phyloP scores from a whole-genome alignment of 495 filamentous ascomycete species.

The Trypethelium eluteriae region DNA sequence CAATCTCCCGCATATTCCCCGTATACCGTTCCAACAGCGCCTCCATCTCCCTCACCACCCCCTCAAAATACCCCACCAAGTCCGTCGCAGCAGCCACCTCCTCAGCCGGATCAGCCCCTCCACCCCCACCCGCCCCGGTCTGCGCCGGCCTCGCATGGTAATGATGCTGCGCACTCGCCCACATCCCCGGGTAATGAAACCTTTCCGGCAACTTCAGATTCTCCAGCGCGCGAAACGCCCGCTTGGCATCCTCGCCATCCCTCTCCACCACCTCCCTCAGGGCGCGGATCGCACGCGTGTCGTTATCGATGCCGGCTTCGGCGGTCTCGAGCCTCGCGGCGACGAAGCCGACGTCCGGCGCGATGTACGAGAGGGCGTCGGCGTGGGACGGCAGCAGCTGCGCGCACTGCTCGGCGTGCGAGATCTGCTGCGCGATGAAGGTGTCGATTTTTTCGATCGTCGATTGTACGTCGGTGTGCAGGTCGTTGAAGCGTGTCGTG shows the following conservation, averaged over 20 bases:
- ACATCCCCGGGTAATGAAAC: slow-evolving; percentile 50
- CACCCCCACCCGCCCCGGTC: no score
- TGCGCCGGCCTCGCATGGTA: not conserved
- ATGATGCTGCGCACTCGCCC: not conserved
- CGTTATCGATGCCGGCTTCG: slow-evolving; percentile 61
- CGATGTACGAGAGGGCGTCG: slow-evolving; percentile 55
- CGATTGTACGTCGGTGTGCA: slow-evolving; percentile 68
- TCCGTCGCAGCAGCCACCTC: slow-evolving; percentile 35
- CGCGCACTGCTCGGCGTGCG: slow-evolving; percentile 46
- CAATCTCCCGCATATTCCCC: slow-evolving; percentile 66
- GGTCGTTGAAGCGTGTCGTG: slow-evolving; percentile 82
- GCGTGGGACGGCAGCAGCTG: slow-evolving; percentile 57
- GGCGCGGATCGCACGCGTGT: slow-evolving; percentile 58
- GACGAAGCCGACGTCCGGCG: slow-evolving; percentile 67
- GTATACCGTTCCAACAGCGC: slow-evolving; percentile 58
- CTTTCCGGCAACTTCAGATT: slow-evolving; percentile 51
- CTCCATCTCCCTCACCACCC: slow-evolving; percentile 63
- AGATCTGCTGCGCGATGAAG: slow-evolving; percentile 60
- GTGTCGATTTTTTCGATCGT: slow-evolving; percentile 66
- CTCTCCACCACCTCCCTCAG: slow-evolving; percentile 55
- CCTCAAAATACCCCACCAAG: slow-evolving; percentile 68
- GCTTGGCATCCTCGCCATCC: slow-evolving; percentile 63
- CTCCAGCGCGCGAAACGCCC: slow-evolving; percentile 56
- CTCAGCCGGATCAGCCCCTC: slow-evolving; percentile 45
- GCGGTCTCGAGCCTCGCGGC: slow-evolving; percentile 64